Percentiles rank a stretch among this genome's conserved stretches.
These are phyloP conservation scores for Scopulariopsis brevicaulis DNA, from an alignment of 2,329 filamentous ascomycete genomes.

Conservation along the genomic window DNA sequence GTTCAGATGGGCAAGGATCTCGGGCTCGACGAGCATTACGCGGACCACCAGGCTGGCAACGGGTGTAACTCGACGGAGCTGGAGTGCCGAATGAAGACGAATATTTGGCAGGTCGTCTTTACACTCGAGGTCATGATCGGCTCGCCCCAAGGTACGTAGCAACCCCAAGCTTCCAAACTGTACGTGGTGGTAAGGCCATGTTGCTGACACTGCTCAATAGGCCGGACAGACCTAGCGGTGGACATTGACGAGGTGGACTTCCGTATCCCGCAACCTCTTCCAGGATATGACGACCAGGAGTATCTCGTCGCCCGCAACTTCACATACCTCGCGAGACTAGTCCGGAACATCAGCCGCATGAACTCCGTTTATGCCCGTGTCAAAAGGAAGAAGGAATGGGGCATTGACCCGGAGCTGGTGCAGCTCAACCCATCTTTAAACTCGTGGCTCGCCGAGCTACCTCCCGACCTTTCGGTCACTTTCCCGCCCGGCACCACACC, in stretches of 20 bases:
- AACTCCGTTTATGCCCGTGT: constrained; percentile 64
- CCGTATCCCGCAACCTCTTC: constrained; percentile 47
- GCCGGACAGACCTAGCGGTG: constrained; percentile 69
- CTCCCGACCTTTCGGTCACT: constrained; percentile 63
- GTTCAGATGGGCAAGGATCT: constrained; percentile 90
- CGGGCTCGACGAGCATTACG: constrained; percentile 76
- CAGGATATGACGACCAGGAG: constrained; percentile 64
- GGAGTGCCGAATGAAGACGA: constrained; percentile 75
- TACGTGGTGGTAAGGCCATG: not conserved
- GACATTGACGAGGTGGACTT: constrained; percentile 68
- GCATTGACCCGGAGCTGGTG: constrained; percentile 71
- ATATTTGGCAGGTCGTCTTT: constrained; percentile 84
- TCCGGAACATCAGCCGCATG: constrained; percentile 68
- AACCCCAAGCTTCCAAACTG: not conserved
- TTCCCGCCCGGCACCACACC: constrained; percentile 70
- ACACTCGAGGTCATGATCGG: constrained; percentile 87
- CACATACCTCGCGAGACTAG: constrained; percentile 65
- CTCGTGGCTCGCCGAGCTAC: constrained; percentile 66
- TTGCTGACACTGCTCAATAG: constrained; percentile 24
- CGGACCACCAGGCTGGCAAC: constrained; percentile 62
- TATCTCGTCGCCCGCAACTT: constrained; percentile 74
- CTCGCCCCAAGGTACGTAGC: constrained; percentile 65
- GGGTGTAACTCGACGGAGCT: constrained; percentile 56
- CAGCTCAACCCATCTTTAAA: constrained; percentile 68
- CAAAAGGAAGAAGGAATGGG: constrained; percentile 75